A percentile compares a stretch with the other conserved stretches of the same genome.
Evolutionary conservation across 1,284 basidiomycete species (phyloP).

Genomic region (Marasmius tenuissimus): DNA sequence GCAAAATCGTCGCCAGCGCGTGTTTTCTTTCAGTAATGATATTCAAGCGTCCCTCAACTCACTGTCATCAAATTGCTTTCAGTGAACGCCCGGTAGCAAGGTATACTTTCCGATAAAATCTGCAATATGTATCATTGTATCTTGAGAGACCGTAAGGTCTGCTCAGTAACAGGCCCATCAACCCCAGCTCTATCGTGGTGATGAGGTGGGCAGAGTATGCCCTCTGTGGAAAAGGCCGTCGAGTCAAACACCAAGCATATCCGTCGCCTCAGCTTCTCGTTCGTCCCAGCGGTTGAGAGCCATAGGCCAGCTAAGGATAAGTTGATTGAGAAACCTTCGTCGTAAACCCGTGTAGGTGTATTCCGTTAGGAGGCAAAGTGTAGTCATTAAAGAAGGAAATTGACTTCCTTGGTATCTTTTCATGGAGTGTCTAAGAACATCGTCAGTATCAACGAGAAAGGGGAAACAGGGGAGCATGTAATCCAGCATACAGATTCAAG

Average conservation of each 20-base stretch:
- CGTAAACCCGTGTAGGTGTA: too few relatives aligned
- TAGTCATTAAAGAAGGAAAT: slow-evolving; percentile 51
- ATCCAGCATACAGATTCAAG: slow-evolving; percentile 50
- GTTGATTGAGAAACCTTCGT: too few relatives aligned
- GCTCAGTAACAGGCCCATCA: slow-evolving; percentile 56
- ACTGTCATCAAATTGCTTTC: slow-evolving; percentile 57
- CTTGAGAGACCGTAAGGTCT: slow-evolving; percentile 59
- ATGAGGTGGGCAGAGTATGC: slow-evolving; percentile 54
- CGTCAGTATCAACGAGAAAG: not conserved
- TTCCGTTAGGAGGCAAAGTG: slow-evolving; percentile 35
- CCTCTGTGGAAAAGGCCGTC: slow-evolving; percentile 54
- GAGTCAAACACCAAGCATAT: slow-evolving; percentile 38
- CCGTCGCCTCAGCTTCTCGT: slow-evolving; percentile 38
- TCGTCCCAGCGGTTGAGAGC: too few relatives aligned
- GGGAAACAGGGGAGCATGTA: slow-evolving; percentile 29
- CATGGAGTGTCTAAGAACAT: slow-evolving; percentile 16
- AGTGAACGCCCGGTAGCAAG: slow-evolving; percentile 77
- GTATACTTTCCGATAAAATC: slow-evolving; percentile 60
- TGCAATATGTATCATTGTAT: slow-evolving; percentile 42
- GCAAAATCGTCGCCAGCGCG: too few relatives aligned
- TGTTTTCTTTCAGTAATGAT: slow-evolving; percentile 41
- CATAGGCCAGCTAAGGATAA: too few relatives aligned
- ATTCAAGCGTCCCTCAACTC: slow-evolving; percentile 57
- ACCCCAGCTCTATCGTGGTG: slow-evolving; percentile 60
- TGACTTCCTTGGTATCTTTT: slow-evolving; percentile 38